Conservation (phyloP, 352 stramenopile genomes). For the Phytophthora nicotianae region DNA sequence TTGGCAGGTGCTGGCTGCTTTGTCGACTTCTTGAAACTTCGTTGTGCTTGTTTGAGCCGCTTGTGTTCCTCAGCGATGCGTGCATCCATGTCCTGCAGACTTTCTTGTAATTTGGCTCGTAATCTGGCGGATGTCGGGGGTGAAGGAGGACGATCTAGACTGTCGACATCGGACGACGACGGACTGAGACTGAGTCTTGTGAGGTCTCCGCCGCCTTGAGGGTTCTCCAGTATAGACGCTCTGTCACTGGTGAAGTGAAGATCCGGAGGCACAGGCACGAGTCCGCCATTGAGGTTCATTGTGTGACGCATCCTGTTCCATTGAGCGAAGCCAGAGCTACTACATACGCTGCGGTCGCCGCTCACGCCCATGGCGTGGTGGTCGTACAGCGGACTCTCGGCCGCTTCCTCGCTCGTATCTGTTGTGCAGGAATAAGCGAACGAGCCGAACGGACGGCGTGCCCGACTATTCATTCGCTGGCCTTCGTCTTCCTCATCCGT, state of each 20-base stretch:
- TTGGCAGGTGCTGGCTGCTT: constrained; percentile 37
- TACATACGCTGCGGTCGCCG: constrained; percentile 6
- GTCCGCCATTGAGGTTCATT: constrained; percentile 29
- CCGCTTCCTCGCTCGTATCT: constrained; percentile 64
- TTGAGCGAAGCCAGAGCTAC: constrained; percentile 41
- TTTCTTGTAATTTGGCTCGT: constrained; percentile 69
- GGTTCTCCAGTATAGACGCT: constrained; percentile 38
- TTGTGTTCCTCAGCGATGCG: constrained; percentile 55
- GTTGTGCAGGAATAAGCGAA: constrained; percentile 77
- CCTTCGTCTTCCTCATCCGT: constrained; percentile 17
- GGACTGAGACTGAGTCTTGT: constrained; percentile 30
- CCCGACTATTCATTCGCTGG: constrained; percentile 6
- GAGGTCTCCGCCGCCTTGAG: constrained; percentile 36
- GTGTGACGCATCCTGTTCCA: constrained; percentile 55
- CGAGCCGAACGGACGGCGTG: constrained; percentile 45
- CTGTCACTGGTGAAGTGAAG: constrained; percentile 20
- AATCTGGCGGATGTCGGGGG: constrained; percentile 50
- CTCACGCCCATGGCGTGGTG: constrained; percentile 13
- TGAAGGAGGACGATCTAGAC: constrained; percentile 22
- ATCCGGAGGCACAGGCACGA: constrained; percentile 49
- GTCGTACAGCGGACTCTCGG: constrained; percentile 34
- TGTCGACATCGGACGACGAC: constrained; percentile 38
- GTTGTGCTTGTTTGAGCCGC: constrained; percentile 41
- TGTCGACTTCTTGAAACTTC: constrained; percentile 31
- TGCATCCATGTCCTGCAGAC: constrained; percentile 57